Evolutionary conservation across 129 eudicot genomes (phyloP).

Genomic region (Mikania micrantha): DNA sequence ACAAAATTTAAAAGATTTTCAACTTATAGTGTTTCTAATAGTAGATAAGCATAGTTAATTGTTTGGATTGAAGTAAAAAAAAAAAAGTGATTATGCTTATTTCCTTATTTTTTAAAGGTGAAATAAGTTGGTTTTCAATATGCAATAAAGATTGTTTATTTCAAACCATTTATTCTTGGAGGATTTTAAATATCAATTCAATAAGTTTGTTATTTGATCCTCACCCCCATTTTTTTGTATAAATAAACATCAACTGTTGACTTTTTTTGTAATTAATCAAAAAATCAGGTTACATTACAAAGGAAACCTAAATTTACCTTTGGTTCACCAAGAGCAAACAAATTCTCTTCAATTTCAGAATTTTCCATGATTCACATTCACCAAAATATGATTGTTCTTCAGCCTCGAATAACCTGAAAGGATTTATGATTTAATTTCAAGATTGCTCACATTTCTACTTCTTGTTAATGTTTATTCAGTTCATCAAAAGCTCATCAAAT

Average conservation of each 20-base stretch:
- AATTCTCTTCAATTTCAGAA: conserved; percentile 74
- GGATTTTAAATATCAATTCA: background rate
- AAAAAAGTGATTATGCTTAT: background rate
- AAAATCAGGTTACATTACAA: background rate
- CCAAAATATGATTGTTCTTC: background rate
- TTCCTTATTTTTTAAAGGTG: too few relatives aligned
- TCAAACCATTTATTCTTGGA: background rate
- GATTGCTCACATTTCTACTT: conserved; percentile 2
- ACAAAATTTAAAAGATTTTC: background rate
- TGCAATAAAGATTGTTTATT: background rate
- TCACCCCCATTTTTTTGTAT: too few relatives aligned
- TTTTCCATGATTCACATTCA: conserved; percentile 52
- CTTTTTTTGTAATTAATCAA: background rate
- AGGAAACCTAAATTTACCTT: conserved; percentile 42
- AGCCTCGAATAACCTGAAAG: conserved; percentile 30
- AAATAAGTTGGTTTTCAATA: background rate
- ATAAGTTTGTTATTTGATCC: background rate
- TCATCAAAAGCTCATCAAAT: conserved; percentile 4
- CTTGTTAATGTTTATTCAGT: too few relatives aligned
- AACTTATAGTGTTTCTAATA: background rate
- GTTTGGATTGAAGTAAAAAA: background rate
- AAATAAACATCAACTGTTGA: background rate
- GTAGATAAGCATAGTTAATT: background rate
- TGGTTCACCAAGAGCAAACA: conserved; percentile 81
- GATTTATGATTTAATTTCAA: conserved; percentile 11